phyloP scores from a whole-genome alignment of 1,284 basidiomycete genomes.

The Puccinia coronata region DNA sequence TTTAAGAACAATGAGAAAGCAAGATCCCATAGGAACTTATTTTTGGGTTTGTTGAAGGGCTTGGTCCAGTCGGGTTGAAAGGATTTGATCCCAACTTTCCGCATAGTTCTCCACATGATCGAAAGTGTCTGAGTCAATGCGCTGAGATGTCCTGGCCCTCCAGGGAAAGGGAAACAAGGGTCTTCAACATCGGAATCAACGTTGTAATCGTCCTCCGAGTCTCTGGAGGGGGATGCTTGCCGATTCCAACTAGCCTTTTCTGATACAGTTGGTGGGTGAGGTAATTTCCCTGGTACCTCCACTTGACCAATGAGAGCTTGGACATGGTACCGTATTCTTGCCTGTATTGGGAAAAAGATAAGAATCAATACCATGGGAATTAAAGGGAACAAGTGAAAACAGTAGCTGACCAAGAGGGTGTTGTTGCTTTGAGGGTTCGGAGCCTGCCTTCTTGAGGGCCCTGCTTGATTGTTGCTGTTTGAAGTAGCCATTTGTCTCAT shows the following conservation, averaged over 20 bases:
- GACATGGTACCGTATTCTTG: neutral
- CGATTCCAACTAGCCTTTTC: neutral
- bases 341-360: slow-evolving; percentile 1
- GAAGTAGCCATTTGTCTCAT: too few relatives aligned
- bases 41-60: neutral
- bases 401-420: neutral
- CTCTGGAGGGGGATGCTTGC: neutral
- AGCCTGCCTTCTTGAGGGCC: neutral
- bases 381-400: neutral
- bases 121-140: neutral
- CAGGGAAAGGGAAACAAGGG: slow-evolving; percentile 24
- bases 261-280: neutral
- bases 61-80: neutral
- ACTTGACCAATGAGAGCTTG: neutral
- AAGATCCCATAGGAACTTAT: slow-evolving; percentile 30
- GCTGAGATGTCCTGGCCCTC: neutral
- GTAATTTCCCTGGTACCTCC: neutral
- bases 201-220: neutral
- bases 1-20: neutral
- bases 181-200: neutral
- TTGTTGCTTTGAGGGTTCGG: neutral
- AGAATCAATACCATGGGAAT: neutral
- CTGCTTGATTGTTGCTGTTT: too few relatives aligned
- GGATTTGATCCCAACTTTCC: neutral
- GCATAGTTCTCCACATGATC: slow-evolving; percentile 15